Conservation (phyloP, 2,329 filamentous ascomycete genomes). For the Pseudopyricularia javanii region DNA sequence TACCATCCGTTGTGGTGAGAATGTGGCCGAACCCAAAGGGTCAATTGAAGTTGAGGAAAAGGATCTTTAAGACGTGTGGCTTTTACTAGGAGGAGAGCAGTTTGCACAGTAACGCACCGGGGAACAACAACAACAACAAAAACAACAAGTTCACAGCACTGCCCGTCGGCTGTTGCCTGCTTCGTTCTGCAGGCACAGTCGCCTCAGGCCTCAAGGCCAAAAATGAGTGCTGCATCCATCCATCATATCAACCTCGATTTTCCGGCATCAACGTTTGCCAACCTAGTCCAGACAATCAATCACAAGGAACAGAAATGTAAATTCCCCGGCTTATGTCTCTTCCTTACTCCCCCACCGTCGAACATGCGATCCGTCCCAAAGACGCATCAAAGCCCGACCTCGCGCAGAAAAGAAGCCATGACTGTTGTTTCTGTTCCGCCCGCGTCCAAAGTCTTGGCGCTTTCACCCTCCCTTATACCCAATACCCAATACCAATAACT, state of each 20-base stretch:
- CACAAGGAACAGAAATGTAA: neutral
- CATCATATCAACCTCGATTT: slow-evolving; percentile 1
- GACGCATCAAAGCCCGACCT: neutral
- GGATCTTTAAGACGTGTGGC: too few species aligned
- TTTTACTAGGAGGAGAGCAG: too few species aligned
- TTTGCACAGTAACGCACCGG: too few species aligned
- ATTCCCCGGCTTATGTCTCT: neutral
- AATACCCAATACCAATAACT: neutral
- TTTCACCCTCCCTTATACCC: neutral
- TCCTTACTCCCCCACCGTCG: neutral
- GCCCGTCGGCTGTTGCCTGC: neutral
- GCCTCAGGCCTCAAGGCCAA: slow-evolving; percentile 3
- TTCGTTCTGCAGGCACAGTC: neutral
- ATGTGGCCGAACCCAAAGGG: too few species aligned
- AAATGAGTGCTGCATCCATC: neutral
- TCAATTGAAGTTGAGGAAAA: too few species aligned
- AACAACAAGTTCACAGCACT: too few species aligned
- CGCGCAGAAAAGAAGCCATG: neutral
- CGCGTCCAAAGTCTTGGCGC: neutral
- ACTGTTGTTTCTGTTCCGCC: neutral
- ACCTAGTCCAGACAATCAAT: neutral
- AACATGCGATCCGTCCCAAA: neutral
- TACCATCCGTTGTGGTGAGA: too few species aligned
- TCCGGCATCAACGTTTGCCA: neutral
- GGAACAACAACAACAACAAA: too few species aligned